phyloP scores from a whole-genome alignment of 2,329 filamentous ascomycete species.

The Purpureocillium lavendulum region DNA sequence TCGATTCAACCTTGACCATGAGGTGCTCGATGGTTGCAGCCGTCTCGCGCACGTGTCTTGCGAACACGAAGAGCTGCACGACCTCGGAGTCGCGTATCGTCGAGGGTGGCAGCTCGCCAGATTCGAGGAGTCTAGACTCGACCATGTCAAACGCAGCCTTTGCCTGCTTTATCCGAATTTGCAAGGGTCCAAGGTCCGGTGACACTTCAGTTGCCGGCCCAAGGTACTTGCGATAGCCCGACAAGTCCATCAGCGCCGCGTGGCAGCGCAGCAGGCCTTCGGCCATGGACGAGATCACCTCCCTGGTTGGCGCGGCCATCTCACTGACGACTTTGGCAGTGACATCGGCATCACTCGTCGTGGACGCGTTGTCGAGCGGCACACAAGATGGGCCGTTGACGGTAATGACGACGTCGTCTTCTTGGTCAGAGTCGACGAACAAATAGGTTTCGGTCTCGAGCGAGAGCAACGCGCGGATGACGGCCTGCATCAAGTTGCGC shows the following conservation, averaged over 20 bases:
- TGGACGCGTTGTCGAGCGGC: not conserved
- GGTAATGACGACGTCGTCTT: constrained; percentile 8
- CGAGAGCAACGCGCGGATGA: constrained; percentile 44
- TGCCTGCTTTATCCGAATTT: constrained; percentile 30
- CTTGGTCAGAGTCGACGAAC: constrained; percentile 24
- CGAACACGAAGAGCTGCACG: constrained; percentile 45
- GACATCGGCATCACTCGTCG: constrained; percentile 8
- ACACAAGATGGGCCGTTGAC: constrained; percentile 4
- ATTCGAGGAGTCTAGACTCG: constrained; percentile 37
- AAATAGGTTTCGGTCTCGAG: constrained; percentile 40
- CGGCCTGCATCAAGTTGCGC: constrained; percentile 46
- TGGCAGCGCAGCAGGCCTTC: constrained; percentile 36
- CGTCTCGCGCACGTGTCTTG: constrained; percentile 44
- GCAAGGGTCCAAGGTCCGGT: constrained; percentile 29
- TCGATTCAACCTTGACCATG: constrained; percentile 36
- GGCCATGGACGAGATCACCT: constrained; percentile 37
- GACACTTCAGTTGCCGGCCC: constrained; percentile 33
- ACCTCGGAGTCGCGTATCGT: constrained; percentile 40
- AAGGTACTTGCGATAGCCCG: constrained; percentile 38
- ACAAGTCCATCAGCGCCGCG: constrained; percentile 44
- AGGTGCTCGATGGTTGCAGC: constrained; percentile 38
- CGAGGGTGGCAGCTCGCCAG: constrained; percentile 33
- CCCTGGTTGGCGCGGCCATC: constrained; percentile 37
- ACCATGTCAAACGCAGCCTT: constrained; percentile 37
- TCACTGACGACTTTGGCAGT: constrained; percentile 14